Percentiles rank a stretch among this genome's conserved stretches.
Conservation (phyloP, 768 basidiomycete species). For the Tylopilus sp. region DNA sequence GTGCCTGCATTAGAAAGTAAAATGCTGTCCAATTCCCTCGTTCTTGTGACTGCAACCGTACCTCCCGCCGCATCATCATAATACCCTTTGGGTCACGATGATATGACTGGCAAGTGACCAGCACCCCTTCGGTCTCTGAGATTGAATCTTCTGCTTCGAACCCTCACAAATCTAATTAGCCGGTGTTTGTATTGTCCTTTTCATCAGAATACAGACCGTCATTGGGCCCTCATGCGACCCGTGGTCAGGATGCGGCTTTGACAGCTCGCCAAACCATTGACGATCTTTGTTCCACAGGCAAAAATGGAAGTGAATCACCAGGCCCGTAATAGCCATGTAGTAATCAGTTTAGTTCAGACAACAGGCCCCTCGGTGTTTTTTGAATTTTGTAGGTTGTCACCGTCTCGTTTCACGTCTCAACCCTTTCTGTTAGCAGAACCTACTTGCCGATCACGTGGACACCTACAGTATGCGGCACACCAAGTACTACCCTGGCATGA, state of each 20-base stretch:
- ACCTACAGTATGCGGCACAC: conserved; percentile 3
- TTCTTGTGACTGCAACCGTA: conserved; percentile 11
- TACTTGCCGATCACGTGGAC: conserved; percentile 30
- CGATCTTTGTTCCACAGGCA: conserved; percentile 18
- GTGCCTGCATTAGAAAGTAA: conserved; percentile 16
- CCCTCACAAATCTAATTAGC: conserved; percentile 19
- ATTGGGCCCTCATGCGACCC: conserved; percentile 1
- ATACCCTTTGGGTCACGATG: conserved; percentile 5
- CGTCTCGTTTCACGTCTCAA: background rate
- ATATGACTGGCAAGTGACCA: background rate
- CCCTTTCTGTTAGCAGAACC: conserved; percentile 6
- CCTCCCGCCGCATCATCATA: conserved; percentile 14
- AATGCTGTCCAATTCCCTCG: conserved; percentile 14
- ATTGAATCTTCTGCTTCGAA: conserved; percentile 14
- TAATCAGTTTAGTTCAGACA: conserved; percentile 7
- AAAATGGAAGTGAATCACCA: conserved; percentile 24
- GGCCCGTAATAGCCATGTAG: background rate
- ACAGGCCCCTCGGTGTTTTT: conserved; percentile 13
- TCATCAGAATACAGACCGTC: conserved; percentile 10
- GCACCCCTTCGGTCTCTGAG: conserved; percentile 11
- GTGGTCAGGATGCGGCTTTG: conserved; percentile 10
- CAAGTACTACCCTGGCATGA: background rate
- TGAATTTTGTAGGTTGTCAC: conserved; percentile 9
- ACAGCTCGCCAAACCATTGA: conserved; percentile 10
- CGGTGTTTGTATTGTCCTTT: conserved; percentile 11